Percentiles rank a stretch among this genome's conserved stretches.
Conservation (phyloP, 2,329 filamentous ascomycete species). For the Aureobasidium melanogenum region DNA sequence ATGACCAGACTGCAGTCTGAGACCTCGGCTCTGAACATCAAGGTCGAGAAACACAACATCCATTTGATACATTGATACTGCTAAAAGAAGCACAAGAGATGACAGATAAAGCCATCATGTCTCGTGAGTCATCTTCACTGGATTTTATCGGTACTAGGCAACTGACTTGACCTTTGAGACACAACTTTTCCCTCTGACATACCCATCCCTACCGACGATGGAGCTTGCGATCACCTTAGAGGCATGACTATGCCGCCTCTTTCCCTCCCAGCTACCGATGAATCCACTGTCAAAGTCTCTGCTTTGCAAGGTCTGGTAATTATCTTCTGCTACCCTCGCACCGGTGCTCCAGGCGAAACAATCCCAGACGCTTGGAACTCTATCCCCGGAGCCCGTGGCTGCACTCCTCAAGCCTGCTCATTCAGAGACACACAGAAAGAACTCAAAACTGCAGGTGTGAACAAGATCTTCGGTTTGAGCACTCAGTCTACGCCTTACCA, state of each 20-base stretch:
- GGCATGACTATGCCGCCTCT: constrained; percentile 24
- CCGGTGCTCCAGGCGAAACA: constrained; percentile 30
- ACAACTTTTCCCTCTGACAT: constrained; percentile 26
- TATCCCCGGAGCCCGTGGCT: constrained; percentile 36
- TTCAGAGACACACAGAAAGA: constrained; percentile 30
- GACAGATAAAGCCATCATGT: neutral
- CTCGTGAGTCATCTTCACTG: neutral
- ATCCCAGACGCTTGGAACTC: constrained; percentile 34
- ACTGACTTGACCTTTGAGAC: neutral
- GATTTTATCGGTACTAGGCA: too few relatives aligned
- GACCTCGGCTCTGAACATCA: neutral
- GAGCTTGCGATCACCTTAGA: constrained; percentile 30
- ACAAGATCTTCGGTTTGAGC: constrained; percentile 31
- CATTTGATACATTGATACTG: neutral
- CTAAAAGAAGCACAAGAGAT: neutral
- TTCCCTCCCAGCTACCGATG: constrained; percentile 26
- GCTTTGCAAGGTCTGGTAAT: constrained; percentile 30
- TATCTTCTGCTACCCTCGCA: constrained; percentile 36
- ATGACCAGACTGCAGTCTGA: neutral
- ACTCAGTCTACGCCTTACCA: constrained; percentile 35
- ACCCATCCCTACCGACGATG: constrained; percentile 32
- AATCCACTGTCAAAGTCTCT: constrained; percentile 25
- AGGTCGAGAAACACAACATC: neutral
- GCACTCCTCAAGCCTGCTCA: constrained; percentile 36
- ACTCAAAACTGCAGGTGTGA: constrained; percentile 24